Conservation (phyloP, 148 eudicot genomes). For the Nepenthes gracilis region DNA sequence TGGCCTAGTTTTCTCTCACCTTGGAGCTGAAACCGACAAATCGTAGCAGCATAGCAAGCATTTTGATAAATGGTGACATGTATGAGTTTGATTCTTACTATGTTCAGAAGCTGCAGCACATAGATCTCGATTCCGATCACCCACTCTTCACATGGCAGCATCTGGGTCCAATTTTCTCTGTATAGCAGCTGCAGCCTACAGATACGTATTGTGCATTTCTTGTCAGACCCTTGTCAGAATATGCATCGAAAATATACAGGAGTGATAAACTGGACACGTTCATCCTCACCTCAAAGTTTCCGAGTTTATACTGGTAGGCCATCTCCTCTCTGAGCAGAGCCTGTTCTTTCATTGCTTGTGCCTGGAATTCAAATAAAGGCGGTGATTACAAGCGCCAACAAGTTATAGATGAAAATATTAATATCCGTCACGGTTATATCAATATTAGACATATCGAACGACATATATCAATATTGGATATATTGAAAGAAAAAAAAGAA, state of each 20-base stretch:
- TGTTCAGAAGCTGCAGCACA: no score
- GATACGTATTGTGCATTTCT: neutral
- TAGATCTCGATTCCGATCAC: no score
- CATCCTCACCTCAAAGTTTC: conserved; percentile 63
- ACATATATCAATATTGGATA: no score
- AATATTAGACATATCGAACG: no score
- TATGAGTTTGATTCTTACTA: no score
- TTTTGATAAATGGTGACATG: no score
- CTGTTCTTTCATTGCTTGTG: conserved; percentile 96
- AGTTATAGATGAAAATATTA: neutral
- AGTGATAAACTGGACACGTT: neutral
- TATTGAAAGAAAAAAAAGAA: no score
- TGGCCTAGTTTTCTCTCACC: no score
- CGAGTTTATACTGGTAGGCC: conserved; percentile 73
- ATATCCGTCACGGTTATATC: no score
- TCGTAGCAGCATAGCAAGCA: no score
- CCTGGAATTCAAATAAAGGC: conserved; percentile 29
- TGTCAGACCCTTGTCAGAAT: neutral
- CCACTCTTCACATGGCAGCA: conserved; percentile 37
- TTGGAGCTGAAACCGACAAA: no score
- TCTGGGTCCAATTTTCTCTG: conserved; percentile 86
- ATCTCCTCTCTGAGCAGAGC: conserved; percentile 85
- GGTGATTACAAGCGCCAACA: neutral
- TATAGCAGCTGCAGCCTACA: conserved; percentile 88
- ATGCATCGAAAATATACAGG: neutral